phyloP scores from a whole-genome alignment of 1,284 basidiomycete species.

The Puccinia horiana region DNA sequence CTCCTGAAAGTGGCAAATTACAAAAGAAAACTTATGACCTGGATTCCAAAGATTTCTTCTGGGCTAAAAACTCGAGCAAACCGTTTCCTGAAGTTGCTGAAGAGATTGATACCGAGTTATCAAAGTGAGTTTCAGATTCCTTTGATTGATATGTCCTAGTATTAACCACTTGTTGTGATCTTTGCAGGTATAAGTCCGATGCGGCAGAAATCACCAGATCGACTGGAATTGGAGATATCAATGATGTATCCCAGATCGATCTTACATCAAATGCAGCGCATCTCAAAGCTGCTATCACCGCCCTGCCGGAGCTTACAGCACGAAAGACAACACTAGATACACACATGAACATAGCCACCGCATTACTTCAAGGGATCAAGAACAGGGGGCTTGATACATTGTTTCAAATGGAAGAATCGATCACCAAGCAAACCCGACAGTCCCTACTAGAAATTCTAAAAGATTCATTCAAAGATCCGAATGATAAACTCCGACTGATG shows the following conservation, averaged over 20 bases:
- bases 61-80: slow-evolving; percentile 91
- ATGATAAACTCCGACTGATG: slow-evolving; percentile 89
- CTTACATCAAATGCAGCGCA: slow-evolving; percentile 92
- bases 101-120: slow-evolving; percentile 90
- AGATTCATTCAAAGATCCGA: slow-evolving; percentile 65
- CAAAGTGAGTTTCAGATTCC: slow-evolving; percentile 61
- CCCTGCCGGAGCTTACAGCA: slow-evolving; percentile 94
- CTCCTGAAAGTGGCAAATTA: slow-evolving; percentile 65
- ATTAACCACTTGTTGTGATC: neutral
- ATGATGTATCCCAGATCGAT: slow-evolving; percentile 89
- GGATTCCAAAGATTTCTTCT: slow-evolving; percentile 98
- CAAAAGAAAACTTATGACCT: slow-evolving; percentile 91
- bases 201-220: slow-evolving; percentile 95
- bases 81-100: slow-evolving; percentile 99
- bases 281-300: slow-evolving; percentile 95
- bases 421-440: slow-evolving; percentile 75
- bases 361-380: slow-evolving; percentile 93
- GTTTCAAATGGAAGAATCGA: slow-evolving; percentile 92
- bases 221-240: slow-evolving; percentile 93
- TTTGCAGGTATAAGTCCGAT: slow-evolving; percentile 78
- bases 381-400: slow-evolving; percentile 90
- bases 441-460: slow-evolving; percentile 80
- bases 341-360: slow-evolving; percentile 99
- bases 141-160: neutral
- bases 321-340: slow-evolving; percentile 94